Conservation (phyloP, 2,329 filamentous ascomycete genomes). For the Monosporascus sp. region DNA sequence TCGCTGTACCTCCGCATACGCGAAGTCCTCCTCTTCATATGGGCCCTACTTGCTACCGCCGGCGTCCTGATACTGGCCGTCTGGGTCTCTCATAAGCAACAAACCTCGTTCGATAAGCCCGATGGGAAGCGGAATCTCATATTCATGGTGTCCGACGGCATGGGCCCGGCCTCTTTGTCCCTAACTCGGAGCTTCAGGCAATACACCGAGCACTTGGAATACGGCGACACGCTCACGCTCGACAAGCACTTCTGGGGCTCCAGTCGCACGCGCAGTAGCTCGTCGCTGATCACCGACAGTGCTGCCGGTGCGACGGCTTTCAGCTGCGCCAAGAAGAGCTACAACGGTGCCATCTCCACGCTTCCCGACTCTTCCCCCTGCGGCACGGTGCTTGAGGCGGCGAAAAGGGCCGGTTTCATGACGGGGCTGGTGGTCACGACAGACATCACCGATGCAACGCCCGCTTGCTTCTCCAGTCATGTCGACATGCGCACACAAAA, state of each 20-base stretch:
- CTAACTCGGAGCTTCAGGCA: constrained; percentile 86
- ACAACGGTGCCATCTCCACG: constrained; percentile 93
- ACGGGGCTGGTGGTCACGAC: constrained; percentile 95
- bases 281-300: constrained; percentile 85
- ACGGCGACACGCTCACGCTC: constrained; percentile 69
- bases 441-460: constrained; percentile 90
- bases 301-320: constrained; percentile 97
- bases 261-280: constrained; percentile 78
- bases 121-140: constrained; percentile 82
- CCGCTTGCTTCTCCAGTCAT: constrained; percentile 89
- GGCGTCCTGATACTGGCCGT: constrained; percentile 75
- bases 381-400: constrained; percentile 88
- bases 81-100: constrained; percentile 65
- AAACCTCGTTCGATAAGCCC: constrained; percentile 35
- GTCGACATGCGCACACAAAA: constrained; percentile 75
- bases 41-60: constrained; percentile 77
- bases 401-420: constrained; percentile 84
- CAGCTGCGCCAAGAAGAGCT: constrained; percentile 86
- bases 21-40: constrained; percentile 72
- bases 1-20: constrained; percentile 44
- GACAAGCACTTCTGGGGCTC: constrained; percentile 89
- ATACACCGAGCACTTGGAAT: constrained; percentile 65
- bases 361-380: constrained; percentile 81
- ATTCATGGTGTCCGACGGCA: constrained; percentile 99
- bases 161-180: constrained; percentile 88